Base-by-base conservation (phyloP, 1,139 yeast genomes). In the Zhuliangozyma parablackwelliae region DNA sequence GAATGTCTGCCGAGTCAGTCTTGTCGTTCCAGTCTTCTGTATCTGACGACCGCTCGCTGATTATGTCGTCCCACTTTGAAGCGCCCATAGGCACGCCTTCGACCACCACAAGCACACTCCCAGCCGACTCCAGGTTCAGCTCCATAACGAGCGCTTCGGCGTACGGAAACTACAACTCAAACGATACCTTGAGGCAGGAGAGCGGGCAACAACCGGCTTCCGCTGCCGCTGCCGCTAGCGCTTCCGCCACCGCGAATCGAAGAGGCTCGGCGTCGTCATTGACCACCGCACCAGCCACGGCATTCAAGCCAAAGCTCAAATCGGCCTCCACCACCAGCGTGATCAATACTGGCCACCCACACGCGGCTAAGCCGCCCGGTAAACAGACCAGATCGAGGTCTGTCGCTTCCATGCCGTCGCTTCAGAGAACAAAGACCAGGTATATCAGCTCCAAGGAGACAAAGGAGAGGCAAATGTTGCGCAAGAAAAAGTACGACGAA, bases 401-500 rank as follows among this genome's bases (percentile, higher is more conserved):
- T 28, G 34, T 26, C 7, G 30, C 44, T 11, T 23, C 37, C 25
- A 38, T 40, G 4, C 49, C 58, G 8, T 46, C 53, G 11, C 50
- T 64, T 29, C 41, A 56, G 5, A 51, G 75, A 38, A 48, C 69
- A 2, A 70, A 70, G 43, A 56, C 72, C 2, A 58, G 61, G 36
- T 70, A 51, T 46, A 40, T 64, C 33, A 60, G 61, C 40, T 55
- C 63, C 6, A 56, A 63, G 40, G 73, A 69, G 43, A 54, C 62
- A 9, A 69, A 66, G 45, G 69, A 63, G 41, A 53, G 76, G 37
- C 59, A 63, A 45, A 58, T 58, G 38, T 52, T 61, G 35, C 57
- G 75, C 21, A 70, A 69, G 47, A 61, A 70, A 45, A 53, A 57
- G 33, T 69, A 69, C 44, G 75, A 70, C 39, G 74, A 69, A 29